Conservation (phyloP, 371 early-diverging fungal genomes). For the Rhizopus stolonifer region DNA sequence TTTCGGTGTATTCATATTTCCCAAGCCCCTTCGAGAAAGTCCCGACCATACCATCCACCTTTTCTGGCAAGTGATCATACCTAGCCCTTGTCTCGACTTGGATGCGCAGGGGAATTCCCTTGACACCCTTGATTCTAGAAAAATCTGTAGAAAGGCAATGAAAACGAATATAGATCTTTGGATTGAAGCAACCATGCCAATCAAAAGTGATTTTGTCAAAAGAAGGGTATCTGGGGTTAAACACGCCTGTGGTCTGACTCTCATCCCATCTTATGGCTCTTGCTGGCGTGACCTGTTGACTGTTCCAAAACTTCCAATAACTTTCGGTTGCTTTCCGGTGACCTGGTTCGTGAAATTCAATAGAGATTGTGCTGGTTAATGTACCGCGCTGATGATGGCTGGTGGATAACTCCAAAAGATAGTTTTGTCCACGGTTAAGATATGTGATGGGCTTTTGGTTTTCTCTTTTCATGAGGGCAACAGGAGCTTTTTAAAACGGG, state of each 20-base stretch:
- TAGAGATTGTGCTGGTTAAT: conserved; percentile 58
- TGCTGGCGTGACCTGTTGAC: conserved; percentile 68
- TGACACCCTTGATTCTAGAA: conserved; percentile 83
- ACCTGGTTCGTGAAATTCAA: conserved; percentile 73
- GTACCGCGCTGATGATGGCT: conserved; percentile 41
- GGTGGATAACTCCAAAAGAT: conserved; percentile 37
- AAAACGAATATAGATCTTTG: conserved; percentile 70
- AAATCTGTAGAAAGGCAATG: conserved; percentile 84
- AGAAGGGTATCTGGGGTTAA: conserved; percentile 50
- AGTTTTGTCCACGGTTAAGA: conserved; percentile 69
- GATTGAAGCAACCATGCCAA: conserved; percentile 71
- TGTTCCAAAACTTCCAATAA: conserved; percentile 81
- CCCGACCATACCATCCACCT: too few relatives aligned
- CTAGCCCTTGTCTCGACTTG: conserved; percentile 24
- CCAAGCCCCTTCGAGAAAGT: too few relatives aligned
- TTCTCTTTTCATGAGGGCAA: conserved; percentile 32
- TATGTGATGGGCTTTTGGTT: conserved; percentile 55
- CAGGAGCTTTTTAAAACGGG: conserved; percentile 41
- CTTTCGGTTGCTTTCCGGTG: conserved; percentile 68
- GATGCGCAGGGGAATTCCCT: conserved; percentile 74
- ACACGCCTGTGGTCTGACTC: conserved; percentile 42
- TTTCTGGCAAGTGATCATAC: conserved; percentile 8
- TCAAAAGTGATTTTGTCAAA: conserved; percentile 76
- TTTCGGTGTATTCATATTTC: conserved; percentile 49
- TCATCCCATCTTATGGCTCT: conserved; percentile 62